A percentile compares a stretch with the other conserved stretches of the same genome.
These are phyloP conservation scores for Lophiotrema nucula DNA, from an alignment of 495 filamentous ascomycete species.

Conservation along the genomic window DNA sequence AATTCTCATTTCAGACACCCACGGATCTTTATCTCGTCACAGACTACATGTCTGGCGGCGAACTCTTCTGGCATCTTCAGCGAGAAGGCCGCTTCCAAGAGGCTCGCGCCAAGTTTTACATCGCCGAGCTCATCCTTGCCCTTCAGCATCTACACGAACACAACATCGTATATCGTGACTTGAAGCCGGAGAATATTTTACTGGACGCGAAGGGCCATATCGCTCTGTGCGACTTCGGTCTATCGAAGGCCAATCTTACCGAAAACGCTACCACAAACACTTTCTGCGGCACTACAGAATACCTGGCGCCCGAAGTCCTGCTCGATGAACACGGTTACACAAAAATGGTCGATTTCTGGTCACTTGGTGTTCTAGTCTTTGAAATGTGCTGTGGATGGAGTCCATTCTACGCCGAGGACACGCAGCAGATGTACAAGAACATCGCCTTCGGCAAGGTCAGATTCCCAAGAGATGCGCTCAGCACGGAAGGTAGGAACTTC, in stretches of 20 bases:
- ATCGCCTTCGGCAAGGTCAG: slow-evolving; percentile 98
- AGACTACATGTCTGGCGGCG: slow-evolving; percentile 99
- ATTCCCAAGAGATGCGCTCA: slow-evolving; percentile 91
- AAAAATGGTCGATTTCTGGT: slow-evolving; percentile 99
- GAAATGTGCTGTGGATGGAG: slow-evolving; percentile 99
- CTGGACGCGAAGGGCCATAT: slow-evolving; percentile 84
- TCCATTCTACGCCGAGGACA: slow-evolving; percentile 98
- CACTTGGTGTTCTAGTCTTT: slow-evolving; percentile 93
- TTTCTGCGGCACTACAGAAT: slow-evolving; percentile 98
- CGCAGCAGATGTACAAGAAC: slow-evolving; percentile 99
- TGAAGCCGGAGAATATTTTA: slow-evolving; percentile 84
- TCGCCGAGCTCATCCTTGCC: slow-evolving; percentile 93
- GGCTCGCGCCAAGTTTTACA: slow-evolving; percentile 95
- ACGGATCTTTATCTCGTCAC: slow-evolving; percentile 96
- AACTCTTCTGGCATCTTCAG: slow-evolving; percentile 98
- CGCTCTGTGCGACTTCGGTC: slow-evolving; percentile 81
- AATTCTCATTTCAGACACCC: slow-evolving; percentile 98
- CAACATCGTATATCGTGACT: slow-evolving; percentile 94
- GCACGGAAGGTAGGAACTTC: slow-evolving; percentile 91
- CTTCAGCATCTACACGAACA: slow-evolving; percentile 94
- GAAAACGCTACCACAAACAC: slow-evolving; percentile 98
- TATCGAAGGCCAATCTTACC: slow-evolving; percentile 95
- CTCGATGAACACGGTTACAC: slow-evolving; percentile 97
- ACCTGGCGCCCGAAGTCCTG: slow-evolving; percentile 91
- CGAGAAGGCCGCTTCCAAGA: slow-evolving; percentile 96